These are phyloP conservation scores for Erodium moschatum DNA, from an alignment of 441 rosid genomes.

Conservation along the genomic window DNA sequence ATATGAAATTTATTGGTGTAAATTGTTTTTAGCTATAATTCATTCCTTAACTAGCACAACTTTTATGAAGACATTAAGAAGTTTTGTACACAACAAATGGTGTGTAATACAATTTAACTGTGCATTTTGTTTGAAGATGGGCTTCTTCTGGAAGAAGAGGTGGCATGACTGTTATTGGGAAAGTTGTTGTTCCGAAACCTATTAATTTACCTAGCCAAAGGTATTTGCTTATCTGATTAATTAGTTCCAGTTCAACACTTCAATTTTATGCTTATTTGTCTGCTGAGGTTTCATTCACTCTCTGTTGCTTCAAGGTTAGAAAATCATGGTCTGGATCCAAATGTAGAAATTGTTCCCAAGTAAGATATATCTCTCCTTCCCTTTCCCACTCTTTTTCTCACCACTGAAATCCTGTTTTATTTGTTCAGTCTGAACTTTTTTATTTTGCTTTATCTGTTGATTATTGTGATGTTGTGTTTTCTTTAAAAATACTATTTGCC, in stretches of 20 bases:
- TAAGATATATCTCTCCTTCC: conserved; percentile 35
- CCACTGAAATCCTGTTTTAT: neutral
- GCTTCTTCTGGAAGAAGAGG: conserved; percentile 64
- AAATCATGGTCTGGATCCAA: conserved; percentile 90
- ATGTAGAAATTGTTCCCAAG: conserved; percentile 99
- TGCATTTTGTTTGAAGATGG: conserved; percentile 46
- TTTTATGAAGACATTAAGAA: neutral
- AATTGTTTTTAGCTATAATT: neutral
- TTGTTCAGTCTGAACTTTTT: conserved; percentile 2
- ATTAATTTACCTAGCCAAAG: conserved; percentile 97
- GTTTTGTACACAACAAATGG: conserved; percentile 19
- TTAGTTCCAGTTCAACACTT: neutral
- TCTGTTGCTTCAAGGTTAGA: conserved; percentile 66
- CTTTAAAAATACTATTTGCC: conserved; percentile 13
- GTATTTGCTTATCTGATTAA: conserved; percentile 34
- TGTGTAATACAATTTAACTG: conserved; percentile 1
- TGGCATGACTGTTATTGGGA: conserved; percentile 85
- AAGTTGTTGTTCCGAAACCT: conserved; percentile 94
- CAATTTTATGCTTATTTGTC: neutral
- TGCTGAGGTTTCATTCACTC: conserved; percentile 10
- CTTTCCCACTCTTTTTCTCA: too few species aligned
- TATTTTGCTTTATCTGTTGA: neutral
- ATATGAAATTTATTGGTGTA: too few species aligned
- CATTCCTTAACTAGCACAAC: neutral
- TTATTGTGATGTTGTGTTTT: neutral